Percentiles rank a stretch among this genome's conserved stretches.
Evolutionary conservation across 2,329 filamentous ascomycete genomes (phyloP).

Genomic region (Chaetomium olivaceum): DNA sequence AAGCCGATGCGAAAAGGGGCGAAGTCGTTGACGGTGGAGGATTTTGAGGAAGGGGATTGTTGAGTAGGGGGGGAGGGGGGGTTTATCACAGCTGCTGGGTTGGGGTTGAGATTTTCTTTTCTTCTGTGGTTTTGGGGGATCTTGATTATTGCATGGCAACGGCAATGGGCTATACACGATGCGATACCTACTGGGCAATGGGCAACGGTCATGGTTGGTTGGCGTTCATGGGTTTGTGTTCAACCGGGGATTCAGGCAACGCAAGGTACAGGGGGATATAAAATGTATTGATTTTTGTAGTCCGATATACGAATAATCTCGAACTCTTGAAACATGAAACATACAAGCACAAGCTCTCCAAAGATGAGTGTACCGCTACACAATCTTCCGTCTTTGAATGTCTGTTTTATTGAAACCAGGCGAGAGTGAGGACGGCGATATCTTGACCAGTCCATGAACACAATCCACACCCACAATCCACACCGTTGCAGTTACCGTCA

Average conservation of each 20-base stretch:
- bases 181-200: not conserved
- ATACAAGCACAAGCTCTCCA: not conserved
- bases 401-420: not conserved
- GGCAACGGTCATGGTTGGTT: not conserved
- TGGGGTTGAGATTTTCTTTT: not conserved
- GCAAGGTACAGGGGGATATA: not conserved
- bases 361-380: not conserved
- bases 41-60: not conserved
- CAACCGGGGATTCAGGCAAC: not conserved
- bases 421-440: not conserved
- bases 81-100: too few species aligned
- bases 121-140: not conserved
- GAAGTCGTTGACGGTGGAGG: slow-evolving; percentile 38
- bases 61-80: not conserved
- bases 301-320: not conserved
- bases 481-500: too few species aligned
- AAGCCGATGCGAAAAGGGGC: slow-evolving; percentile 73
- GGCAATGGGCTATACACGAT: not conserved
- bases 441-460: not conserved
- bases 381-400: not conserved
- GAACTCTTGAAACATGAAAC: not conserved
- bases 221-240: not conserved
- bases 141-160: not conserved
- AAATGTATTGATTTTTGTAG: not conserved
- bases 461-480: too few species aligned